phyloP scores from a whole-genome alignment of 192 early-diverging fungal genomes.

The Backusella psychrophila region DNA sequence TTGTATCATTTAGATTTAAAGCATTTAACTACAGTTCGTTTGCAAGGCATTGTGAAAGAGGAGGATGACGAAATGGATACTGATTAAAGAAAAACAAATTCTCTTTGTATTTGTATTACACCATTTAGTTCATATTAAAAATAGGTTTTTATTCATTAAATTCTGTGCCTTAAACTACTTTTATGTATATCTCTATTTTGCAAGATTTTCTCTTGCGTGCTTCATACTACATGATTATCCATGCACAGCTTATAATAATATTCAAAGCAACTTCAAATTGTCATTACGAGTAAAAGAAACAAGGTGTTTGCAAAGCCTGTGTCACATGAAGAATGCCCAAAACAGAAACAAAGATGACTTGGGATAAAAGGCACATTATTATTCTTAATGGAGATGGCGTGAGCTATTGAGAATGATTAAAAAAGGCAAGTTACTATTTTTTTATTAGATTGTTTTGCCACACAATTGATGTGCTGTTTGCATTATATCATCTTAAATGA shows the following conservation, averaged over 20 bases:
- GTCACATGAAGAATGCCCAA: neutral
- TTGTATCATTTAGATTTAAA: neutral
- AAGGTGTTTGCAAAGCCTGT: neutral
- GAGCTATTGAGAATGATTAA: neutral
- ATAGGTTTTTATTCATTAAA: neutral
- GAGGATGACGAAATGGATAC: slow-evolving; percentile 7
- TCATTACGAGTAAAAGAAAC: neutral
- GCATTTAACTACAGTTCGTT: slow-evolving; percentile 1
- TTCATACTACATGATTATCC: no score
- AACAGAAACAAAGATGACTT: neutral
- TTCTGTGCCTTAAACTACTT: neutral
- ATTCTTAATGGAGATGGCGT: neutral
- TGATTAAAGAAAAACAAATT: slow-evolving; percentile 3
- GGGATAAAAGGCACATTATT: slow-evolving; percentile 1
- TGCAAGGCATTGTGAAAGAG: slow-evolving; percentile 10
- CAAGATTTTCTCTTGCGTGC: no score
- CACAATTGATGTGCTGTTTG: neutral
- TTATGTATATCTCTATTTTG: no score
- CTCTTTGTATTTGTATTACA: neutral
- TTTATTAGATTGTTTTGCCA: neutral
- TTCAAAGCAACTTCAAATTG: neutral
- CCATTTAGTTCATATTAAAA: neutral
- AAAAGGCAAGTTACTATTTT: slow-evolving; percentile 2
- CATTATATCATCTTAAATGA: neutral
- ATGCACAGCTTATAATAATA: no score